phyloP scores from a whole-genome alignment of 1,284 basidiomycete species.

The Sutorius eximius region DNA sequence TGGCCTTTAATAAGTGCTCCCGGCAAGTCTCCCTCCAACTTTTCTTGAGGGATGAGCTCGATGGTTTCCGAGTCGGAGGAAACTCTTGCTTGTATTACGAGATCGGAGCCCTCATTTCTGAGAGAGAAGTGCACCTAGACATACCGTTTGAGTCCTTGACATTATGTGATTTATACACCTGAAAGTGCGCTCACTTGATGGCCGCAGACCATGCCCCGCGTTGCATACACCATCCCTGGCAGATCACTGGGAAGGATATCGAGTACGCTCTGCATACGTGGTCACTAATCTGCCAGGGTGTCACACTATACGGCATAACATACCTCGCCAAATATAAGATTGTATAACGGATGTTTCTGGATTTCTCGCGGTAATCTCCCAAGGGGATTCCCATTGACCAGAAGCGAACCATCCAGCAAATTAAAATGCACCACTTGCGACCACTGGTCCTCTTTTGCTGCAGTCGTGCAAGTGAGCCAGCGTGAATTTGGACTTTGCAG shows the following conservation, averaged over 20 bases:
- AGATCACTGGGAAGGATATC: conserved; percentile 38
- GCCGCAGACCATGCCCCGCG: conserved; percentile 24
- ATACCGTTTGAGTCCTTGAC: neutral
- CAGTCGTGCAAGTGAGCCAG: no score
- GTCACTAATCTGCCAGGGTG: neutral
- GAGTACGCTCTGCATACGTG: conserved; percentile 33
- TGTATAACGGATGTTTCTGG: no score
- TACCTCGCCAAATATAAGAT: no score
- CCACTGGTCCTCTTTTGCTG: no score
- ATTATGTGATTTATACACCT: neutral
- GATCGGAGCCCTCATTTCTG: neutral
- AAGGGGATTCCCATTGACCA: no score
- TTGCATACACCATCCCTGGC: conserved; percentile 40
- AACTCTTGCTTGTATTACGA: neutral
- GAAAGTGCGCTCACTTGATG: conserved; percentile 20
- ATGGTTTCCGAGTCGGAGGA: conserved; percentile 9
- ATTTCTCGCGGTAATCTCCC: no score
- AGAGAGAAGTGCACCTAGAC: conserved; percentile 32
- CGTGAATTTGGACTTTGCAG: conserved; percentile 12
- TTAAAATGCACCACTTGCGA: no score
- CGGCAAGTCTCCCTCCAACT: conserved; percentile 41
- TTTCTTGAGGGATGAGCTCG: conserved; percentile 40
- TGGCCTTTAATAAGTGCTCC: conserved; percentile 33
- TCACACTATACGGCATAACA: neutral
- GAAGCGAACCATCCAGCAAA: no score